Percentiles rank a stretch among this genome's conserved stretches.
phyloP scores from a whole-genome alignment of 2,329 filamentous ascomycete species.

The Biscogniauxia sp. region DNA sequence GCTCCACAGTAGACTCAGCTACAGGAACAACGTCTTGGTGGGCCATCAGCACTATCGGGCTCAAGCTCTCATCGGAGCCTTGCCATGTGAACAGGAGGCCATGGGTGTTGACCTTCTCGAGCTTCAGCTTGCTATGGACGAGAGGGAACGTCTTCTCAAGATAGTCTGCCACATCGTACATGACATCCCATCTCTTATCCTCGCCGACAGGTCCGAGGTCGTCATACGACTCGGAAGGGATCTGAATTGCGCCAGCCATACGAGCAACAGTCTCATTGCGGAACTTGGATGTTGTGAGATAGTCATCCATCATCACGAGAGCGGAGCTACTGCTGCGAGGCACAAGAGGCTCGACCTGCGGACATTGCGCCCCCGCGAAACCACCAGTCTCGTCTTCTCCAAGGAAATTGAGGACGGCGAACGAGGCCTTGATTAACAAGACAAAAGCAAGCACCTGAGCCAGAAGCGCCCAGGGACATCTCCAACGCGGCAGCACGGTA shows the following conservation, averaged over 20 bases:
- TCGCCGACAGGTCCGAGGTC: constrained; percentile 52
- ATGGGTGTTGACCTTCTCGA: constrained; percentile 58
- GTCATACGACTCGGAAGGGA: constrained; percentile 55
- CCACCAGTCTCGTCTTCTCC: background rate
- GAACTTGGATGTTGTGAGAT: constrained; percentile 32
- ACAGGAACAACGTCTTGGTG: constrained; percentile 66
- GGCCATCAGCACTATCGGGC: constrained; percentile 58
- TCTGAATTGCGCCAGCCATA: constrained; percentile 47
- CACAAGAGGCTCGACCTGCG: constrained; percentile 34
- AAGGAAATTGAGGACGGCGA: background rate
- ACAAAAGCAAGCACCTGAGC: background rate
- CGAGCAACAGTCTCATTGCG: constrained; percentile 32
- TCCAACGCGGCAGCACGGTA: background rate
- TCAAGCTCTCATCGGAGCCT: constrained; percentile 47
- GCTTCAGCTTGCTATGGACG: constrained; percentile 43
- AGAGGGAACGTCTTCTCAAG: constrained; percentile 51
- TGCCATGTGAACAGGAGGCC: constrained; percentile 58
- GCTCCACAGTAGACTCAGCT: constrained; percentile 42
- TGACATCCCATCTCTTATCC: constrained; percentile 58
- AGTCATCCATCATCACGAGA: constrained; percentile 33
- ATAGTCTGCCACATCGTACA: constrained; percentile 52
- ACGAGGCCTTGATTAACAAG: background rate
- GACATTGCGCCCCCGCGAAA: constrained; percentile 24
- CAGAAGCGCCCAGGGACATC: background rate
- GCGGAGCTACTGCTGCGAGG: constrained; percentile 25